phyloP scores from a whole-genome alignment of 164 flowering plant genomes.

The Hamamelis virginiana region DNA sequence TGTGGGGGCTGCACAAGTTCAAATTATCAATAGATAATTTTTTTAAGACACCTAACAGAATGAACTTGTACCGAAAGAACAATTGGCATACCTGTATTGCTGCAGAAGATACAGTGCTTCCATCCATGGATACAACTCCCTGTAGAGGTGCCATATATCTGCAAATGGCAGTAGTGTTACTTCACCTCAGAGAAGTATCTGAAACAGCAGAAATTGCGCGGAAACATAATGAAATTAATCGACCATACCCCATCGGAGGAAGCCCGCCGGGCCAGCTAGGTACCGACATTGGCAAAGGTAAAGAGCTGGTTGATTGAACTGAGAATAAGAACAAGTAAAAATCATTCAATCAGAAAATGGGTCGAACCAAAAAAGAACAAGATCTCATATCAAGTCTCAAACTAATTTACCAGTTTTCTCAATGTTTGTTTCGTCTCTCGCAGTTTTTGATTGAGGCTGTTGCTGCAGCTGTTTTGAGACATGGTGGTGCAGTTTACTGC shows the following conservation, averaged over 20 bases:
- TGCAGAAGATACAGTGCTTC: slow-evolving; percentile 52
- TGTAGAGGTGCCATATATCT: slow-evolving; percentile 80
- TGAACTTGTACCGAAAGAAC: slow-evolving; percentile 1
- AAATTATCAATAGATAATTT: neutral
- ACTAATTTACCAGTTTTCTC: slow-evolving; percentile 61
- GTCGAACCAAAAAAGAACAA: neutral
- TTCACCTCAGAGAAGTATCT: neutral
- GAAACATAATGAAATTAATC: neutral
- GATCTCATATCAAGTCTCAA: neutral
- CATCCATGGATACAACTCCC: slow-evolving; percentile 83
- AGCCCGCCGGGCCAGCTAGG: slow-evolving; percentile 86
- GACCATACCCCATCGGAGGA: slow-evolving; percentile 79
- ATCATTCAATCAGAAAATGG: neutral
- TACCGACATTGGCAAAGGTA: slow-evolving; percentile 62
- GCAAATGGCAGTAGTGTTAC: slow-evolving; percentile 27
- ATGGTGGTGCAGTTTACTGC: slow-evolving; percentile 25
- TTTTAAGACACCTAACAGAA: neutral
- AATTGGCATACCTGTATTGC: slow-evolving; percentile 52
- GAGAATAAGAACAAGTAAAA: slow-evolving; percentile 2
- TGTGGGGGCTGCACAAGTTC: slow-evolving; percentile 59
- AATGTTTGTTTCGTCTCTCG: slow-evolving; percentile 26
- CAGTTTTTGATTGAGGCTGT: slow-evolving; percentile 19
- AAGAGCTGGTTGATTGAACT: slow-evolving; percentile 53
- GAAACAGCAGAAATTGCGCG: neutral
- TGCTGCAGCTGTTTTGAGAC: slow-evolving; percentile 27